A percentile compares a stretch with the other conserved stretches of the same genome.
Evolutionary conservation across 2,329 filamentous ascomycete species (phyloP).

Genomic region (Alternaria panax): DNA sequence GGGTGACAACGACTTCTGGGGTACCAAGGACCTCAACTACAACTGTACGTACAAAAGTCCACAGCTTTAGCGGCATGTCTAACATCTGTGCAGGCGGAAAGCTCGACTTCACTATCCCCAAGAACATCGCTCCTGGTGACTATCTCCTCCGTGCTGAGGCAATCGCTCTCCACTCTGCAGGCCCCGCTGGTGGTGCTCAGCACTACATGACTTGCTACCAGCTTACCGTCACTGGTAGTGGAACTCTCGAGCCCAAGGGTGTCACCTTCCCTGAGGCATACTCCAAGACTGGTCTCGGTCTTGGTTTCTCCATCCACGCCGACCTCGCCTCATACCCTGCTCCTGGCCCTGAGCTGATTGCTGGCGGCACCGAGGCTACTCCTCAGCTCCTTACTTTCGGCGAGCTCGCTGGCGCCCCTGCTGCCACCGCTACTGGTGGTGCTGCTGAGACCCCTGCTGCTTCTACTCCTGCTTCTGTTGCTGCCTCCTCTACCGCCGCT

Average conservation of each 20-base stretch:
- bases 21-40: constrained; percentile 53
- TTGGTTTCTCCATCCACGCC: constrained; percentile 55
- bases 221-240: constrained; percentile 50
- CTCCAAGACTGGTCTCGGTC: constrained; percentile 50
- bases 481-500: constrained; percentile 10
- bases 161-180: constrained; percentile 55
- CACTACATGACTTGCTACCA: constrained; percentile 58
- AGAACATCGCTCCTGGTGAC: constrained; percentile 52
- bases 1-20: constrained; percentile 52
- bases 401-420: constrained; percentile 29
- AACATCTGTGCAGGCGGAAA: constrained; percentile 23
- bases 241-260: constrained; percentile 46
- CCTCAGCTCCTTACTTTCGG: constrained; percentile 38
- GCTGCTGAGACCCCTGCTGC: constrained; percentile 25
- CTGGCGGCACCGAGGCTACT: constrained; percentile 36
- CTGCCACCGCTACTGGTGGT: constrained; percentile 25
- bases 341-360: constrained; percentile 49
- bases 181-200: constrained; percentile 51
- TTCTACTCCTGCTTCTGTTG: constrained; percentile 21
- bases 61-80: neutral
- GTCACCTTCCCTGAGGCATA: constrained; percentile 59
- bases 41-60: constrained; percentile 31
- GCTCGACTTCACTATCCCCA: constrained; percentile 47
- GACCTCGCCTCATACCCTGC: constrained; percentile 49
- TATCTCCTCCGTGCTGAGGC: constrained; percentile 57